Evolutionary conservation across 2,329 filamentous ascomycete genomes (phyloP).

Genomic region (Stagonosporopsis vannaccii): DNA sequence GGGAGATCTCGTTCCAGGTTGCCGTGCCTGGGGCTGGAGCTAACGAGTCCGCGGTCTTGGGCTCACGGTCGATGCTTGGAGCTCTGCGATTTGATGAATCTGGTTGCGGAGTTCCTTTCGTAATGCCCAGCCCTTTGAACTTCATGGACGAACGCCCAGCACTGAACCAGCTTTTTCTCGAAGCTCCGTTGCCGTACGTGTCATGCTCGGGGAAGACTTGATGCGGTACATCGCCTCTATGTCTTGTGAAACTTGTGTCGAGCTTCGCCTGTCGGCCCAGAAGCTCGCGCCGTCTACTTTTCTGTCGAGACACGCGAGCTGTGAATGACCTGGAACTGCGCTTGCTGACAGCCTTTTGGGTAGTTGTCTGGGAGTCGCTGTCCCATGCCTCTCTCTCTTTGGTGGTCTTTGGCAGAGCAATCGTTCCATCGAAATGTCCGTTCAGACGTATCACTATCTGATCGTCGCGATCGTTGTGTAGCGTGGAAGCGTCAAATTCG

Average conservation of each 20-base stretch:
- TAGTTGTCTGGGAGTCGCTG: constrained; percentile 36
- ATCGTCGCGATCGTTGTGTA: constrained; percentile 25
- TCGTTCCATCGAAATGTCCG: constrained; percentile 31
- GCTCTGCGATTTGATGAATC: constrained; percentile 24
- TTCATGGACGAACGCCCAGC: constrained; percentile 37
- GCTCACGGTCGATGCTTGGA: constrained; percentile 29
- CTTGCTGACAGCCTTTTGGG: constrained; percentile 39
- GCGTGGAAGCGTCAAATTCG: constrained; percentile 9
- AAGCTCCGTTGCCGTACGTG: constrained; percentile 25
- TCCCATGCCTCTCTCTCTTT: constrained; percentile 31
- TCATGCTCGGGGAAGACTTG: constrained; percentile 52
- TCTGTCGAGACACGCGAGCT: constrained; percentile 52
- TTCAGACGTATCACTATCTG: constrained; percentile 39
- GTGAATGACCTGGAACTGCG: constrained; percentile 43
- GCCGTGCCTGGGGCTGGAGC: constrained; percentile 39
- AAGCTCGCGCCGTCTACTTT: constrained; percentile 68
- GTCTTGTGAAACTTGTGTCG: constrained; percentile 71
- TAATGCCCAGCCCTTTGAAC: constrained; percentile 46
- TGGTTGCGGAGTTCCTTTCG: constrained; percentile 44
- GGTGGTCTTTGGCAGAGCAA: constrained; percentile 24
- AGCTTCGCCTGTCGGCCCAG: constrained; percentile 64
- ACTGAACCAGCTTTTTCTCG: constrained; percentile 43
- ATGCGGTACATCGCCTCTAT: constrained; percentile 55
- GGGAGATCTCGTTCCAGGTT: constrained; percentile 64
- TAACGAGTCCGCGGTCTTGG: constrained; percentile 40